These are phyloP conservation scores for Tulasnella sp. DNA, from an alignment of 768 basidiomycete genomes.

Conservation along the genomic window DNA sequence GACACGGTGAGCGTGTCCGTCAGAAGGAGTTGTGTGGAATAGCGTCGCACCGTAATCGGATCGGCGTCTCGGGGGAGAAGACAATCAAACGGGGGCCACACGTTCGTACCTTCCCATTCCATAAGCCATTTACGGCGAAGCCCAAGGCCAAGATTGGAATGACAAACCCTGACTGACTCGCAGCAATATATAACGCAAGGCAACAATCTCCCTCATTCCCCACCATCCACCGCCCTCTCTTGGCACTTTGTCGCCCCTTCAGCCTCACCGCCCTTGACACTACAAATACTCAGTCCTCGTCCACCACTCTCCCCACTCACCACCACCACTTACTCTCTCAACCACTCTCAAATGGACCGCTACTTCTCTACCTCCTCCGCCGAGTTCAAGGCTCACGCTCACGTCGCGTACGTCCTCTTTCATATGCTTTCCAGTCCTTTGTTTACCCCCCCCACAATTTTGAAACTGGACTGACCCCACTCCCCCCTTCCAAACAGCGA, in stretches of 20 bases:
- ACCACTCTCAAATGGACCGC: slow-evolving; percentile 52
- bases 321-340: slow-evolving; percentile 8
- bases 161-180: neutral
- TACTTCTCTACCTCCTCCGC: slow-evolving; percentile 70
- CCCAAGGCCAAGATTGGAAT: neutral
- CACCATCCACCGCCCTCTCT: neutral
- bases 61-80: neutral
- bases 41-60: slow-evolving; percentile 3
- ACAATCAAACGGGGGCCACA: neutral
- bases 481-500: slow-evolving; percentile 58
- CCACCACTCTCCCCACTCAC: neutral
- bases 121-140: slow-evolving; percentile 2
- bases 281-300: neutral
- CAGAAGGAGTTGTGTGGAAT: neutral
- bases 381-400: slow-evolving; percentile 67
- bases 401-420: slow-evolving; percentile 53
- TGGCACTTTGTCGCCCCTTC: neutral
- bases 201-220: slow-evolving; percentile 1
- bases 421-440: slow-evolving; percentile 2
- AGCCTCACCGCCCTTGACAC: neutral
- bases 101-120: neutral
- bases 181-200: neutral
- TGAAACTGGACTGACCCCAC: slow-evolving; percentile 53
- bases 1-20: neutral
- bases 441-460: slow-evolving; percentile 7